Conservation (phyloP, 805 yeast species). For the Ogataea sp. region DNA sequence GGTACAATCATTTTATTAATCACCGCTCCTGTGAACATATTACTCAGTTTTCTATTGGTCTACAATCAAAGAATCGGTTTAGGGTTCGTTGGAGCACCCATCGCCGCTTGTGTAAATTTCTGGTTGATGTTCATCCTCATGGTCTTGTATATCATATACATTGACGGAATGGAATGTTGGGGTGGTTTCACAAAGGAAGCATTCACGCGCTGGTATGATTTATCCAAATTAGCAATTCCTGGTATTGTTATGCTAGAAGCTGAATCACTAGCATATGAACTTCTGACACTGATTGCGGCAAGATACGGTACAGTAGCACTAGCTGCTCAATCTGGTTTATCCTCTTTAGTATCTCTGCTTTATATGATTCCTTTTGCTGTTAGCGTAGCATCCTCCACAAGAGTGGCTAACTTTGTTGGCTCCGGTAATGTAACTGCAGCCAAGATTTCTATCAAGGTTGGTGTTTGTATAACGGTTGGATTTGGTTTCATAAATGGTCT, state of each 20-base stretch:
- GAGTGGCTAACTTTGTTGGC: constrained; percentile 49
- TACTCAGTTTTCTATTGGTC: constrained; percentile 58
- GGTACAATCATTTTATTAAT: constrained; percentile 59
- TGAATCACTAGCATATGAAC: constrained; percentile 50
- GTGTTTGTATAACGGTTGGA: constrained; percentile 27
- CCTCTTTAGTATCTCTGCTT: constrained; percentile 42
- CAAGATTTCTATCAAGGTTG: constrained; percentile 33
- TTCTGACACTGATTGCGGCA: constrained; percentile 46
- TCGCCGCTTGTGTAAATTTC: constrained; percentile 61
- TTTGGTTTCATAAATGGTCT: constrained; percentile 33
- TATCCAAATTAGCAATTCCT: constrained; percentile 40
- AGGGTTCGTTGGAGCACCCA: constrained; percentile 72
- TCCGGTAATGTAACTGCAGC: constrained; percentile 24
- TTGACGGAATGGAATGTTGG: constrained; percentile 71
- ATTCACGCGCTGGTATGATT: constrained; percentile 28
- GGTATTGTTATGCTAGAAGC: constrained; percentile 50
- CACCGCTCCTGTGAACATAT: constrained; percentile 66
- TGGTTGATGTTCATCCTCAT: constrained; percentile 59
- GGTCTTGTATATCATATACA: constrained; percentile 42
- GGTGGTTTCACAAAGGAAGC: constrained; percentile 39
- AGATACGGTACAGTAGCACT: constrained; percentile 43
- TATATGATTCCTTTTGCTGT: constrained; percentile 53
- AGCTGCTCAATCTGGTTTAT: constrained; percentile 49
- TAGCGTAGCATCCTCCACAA: constrained; percentile 46
- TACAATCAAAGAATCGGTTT: constrained; percentile 51